Evolutionary conservation across 805 yeast genomes (phyloP).

Genomic region (Middelhovenomyces tepae): DNA sequence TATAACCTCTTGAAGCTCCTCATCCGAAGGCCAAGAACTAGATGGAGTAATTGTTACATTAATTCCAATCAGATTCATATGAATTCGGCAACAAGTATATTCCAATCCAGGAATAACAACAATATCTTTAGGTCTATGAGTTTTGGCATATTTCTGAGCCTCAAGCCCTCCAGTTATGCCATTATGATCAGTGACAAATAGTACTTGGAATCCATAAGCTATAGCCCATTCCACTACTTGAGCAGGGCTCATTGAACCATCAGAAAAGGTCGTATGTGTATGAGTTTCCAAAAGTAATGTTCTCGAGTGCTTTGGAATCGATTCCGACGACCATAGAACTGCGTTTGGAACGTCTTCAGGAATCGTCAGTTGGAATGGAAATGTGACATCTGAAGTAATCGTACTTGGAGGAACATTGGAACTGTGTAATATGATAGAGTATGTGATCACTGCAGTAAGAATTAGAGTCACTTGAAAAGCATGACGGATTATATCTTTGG

Average conservation of each 20-base stretch:
- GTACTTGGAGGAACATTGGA: no score
- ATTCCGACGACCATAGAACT: constrained; percentile 10
- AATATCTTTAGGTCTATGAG: constrained; percentile 5
- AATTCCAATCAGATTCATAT: constrained; percentile 20
- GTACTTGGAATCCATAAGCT: constrained; percentile 17
- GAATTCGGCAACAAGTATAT: constrained; percentile 20
- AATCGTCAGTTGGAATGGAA: constrained; percentile 8
- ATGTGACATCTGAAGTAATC: no score
- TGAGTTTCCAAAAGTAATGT: constrained; percentile 14
- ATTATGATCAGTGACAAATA: constrained; percentile 22
- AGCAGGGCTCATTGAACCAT: constrained; percentile 15
- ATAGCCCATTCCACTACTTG: constrained; percentile 21
- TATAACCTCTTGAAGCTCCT: constrained; percentile 15
- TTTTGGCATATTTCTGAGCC: constrained; percentile 13
- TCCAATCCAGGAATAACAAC: constrained; percentile 21
- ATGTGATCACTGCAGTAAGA: no score
- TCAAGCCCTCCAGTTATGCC: constrained; percentile 16
- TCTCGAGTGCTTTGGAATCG: background rate
- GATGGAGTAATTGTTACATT: constrained; percentile 18
- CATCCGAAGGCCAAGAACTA: constrained; percentile 15
- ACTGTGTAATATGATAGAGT: no score
- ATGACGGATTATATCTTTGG: no score
- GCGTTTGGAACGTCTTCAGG: constrained; percentile 12
- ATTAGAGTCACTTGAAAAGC: no score
- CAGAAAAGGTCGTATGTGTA: constrained; percentile 18